Evolutionary conservation across 441 rosid species (phyloP), one percentile per base, ranked within the genome.

Genomic region (Geranium incanum): DNA sequence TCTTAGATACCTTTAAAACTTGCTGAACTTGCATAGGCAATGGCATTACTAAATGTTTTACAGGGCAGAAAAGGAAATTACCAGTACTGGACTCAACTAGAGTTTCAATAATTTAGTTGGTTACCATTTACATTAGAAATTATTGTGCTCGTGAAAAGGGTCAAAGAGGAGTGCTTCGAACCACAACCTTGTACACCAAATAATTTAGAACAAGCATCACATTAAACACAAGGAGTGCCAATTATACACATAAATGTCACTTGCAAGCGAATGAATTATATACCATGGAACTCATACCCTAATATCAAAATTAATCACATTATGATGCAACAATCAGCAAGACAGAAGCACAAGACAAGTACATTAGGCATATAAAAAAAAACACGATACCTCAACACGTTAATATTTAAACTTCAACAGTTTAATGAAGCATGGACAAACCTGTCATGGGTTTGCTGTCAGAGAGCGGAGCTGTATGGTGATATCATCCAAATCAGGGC

Each of bases 401-500:
- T 1, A 28, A 28, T 28, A 28, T 28, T 28, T 28, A 28, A 28
- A 28, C 33, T 28, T 6, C 11, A 43, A 18, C 1, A 55, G 6
- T 55, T 55, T 7, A 16, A 55, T 12, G 62, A 55, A 15, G 18
- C 8, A 6, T 15, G 21, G 21, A 16, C 62, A 15, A 55, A 55
- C 62, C 62, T 16, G 62, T 55, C 62, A 55, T 13, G 16, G 62
- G n/a, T 4, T 55, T 55, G 62, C 8, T 55, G 16, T 55, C 16
- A 21, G 62, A 55, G 62, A 55, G 45, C 84, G 88, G 71, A 81
- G 81, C 73, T 75, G 75, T 73, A 92, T 87, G 16, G 73, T 76
- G 18, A 94, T 90, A 78, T 94, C 97, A 36, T 84, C 90, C 86
- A 94, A 73, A 77, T 76, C 67, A 50, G 76, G 60, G 68, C 81